Base-by-base conservation (phyloP, 495 filamentous ascomycete species). In the Cairneyella variabilis region DNA sequence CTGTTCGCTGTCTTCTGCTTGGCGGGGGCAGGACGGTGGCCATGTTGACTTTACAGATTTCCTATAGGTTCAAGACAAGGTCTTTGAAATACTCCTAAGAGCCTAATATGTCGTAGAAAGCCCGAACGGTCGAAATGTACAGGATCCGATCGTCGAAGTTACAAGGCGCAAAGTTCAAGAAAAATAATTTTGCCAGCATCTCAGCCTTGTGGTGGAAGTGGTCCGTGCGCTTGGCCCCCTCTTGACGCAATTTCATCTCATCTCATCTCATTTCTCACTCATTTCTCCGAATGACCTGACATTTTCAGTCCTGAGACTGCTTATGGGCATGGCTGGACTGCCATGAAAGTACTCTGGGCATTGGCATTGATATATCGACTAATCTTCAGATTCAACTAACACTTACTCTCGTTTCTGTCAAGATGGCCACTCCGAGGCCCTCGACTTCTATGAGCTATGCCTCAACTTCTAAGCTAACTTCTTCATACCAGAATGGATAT, bases 11-110 rank as follows among this genome's bases (percentile, higher is more conserved):
- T 42, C 91, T 83, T 71, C 97, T 99, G 46, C 85, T 90, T 36
- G 93, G 95, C 18, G 91, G 95, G 14, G 95, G 95, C 26, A 84
- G 66, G 16, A 93, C 70, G 3, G 93, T 99, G 32, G 95, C 83
- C 95, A 99, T 98, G 0, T 42, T 25, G 21, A 18, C 17, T 45
- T 45, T 17, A 27, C n/a, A 17, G 9, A 32, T 48, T 28, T 48
- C 3, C 2, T 44, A 12, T 14, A 7, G 6, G 41, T n/a, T n/a
- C n/a, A 5, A 18, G 16, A 4, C n/a, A 7, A 2, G 8, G 6
- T 32, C 28, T 45, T 6, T 45, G 41, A 45, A 10, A 45, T 21
- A 32, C 28, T 32, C 28, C n/a, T n/a, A n/a, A n/a, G n/a, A n/a
- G n/a, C n/a, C n/a, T n/a, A n/a, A n/a, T n/a, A n/a, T n/a, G n/a